These are phyloP conservation scores for Cryptococcus jaspeensis DNA, from an alignment of 1,284 basidiomycete species.

Conservation along the genomic window DNA sequence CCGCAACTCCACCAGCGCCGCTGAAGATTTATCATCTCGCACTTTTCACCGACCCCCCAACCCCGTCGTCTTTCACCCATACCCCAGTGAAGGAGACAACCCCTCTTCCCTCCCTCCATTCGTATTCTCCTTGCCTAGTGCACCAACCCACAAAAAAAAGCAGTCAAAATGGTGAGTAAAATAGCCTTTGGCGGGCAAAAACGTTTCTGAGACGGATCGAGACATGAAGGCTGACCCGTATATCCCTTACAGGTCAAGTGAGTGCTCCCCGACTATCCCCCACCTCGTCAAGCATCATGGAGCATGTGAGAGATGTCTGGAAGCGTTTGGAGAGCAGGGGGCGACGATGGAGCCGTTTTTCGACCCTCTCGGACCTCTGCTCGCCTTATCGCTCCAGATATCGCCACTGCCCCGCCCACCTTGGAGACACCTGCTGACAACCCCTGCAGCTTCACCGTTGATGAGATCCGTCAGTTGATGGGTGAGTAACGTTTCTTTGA, in stretches of 20 bases:
- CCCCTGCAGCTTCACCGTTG: too few species aligned
- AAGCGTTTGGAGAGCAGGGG: background rate
- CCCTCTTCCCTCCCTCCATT: slow-evolving; percentile 2
- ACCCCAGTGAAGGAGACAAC: slow-evolving; percentile 6
- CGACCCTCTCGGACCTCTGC: too few species aligned
- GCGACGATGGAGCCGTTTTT: background rate
- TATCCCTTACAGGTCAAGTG: slow-evolving; percentile 39
- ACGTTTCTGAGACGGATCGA: background rate
- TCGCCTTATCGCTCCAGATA: too few species aligned
- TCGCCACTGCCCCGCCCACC: too few species aligned
- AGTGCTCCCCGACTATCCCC: slow-evolving; percentile 15
- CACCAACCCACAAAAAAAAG: slow-evolving; percentile 26
- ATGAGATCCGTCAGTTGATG: too few species aligned
- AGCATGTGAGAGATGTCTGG: background rate
- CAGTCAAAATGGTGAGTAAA: slow-evolving; percentile 45
- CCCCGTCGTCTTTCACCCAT: slow-evolving; percentile 1
- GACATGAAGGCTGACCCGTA: slow-evolving; percentile 26
- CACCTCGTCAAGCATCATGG: background rate
- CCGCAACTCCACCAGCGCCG: too few species aligned
- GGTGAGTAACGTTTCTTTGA: too few species aligned
- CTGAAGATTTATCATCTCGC: too few species aligned
- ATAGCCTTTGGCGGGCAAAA: background rate
- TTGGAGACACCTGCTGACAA: too few species aligned
- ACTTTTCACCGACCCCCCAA: background rate
- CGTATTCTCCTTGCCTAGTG: slow-evolving; percentile 16